Percentiles rank a stretch among this genome's conserved stretches.
Evolutionary conservation across 257 asterid species (phyloP).

Genomic region (Solanum lycopersicoides): DNA sequence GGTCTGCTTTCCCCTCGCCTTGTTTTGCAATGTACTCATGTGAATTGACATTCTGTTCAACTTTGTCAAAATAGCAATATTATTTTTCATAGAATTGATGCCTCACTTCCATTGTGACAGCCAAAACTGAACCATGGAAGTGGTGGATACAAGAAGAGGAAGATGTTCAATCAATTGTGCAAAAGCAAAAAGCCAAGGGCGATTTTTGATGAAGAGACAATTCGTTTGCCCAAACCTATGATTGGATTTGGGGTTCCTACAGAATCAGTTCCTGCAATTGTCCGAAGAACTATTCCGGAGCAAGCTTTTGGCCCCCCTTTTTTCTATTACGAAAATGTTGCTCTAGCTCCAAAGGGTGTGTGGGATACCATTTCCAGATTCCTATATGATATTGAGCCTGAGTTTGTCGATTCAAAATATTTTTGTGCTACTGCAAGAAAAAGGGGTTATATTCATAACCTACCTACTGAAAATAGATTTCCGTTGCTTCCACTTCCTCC

Average conservation of each 20-base stretch:
- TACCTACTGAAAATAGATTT: not conserved
- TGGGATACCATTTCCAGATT: not conserved
- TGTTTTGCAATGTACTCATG: not conserved
- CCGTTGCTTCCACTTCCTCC: not conserved
- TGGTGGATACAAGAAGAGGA: constrained; percentile 21
- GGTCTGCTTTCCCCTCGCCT: constrained; percentile 23
- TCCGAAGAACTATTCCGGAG: not conserved
- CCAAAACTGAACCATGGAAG: constrained; percentile 10
- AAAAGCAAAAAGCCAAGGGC: not conserved
- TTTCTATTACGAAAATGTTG: not conserved
- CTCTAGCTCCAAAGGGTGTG: not conserved
- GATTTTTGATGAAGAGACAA: not conserved
- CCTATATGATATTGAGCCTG: not conserved
- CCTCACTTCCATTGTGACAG: not conserved
- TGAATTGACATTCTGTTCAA: not conserved
- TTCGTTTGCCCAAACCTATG: not conserved
- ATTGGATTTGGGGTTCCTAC: not conserved
- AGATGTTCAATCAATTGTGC: not conserved
- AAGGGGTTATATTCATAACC: not conserved
- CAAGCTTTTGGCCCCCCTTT: not conserved
- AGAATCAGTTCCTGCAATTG: not conserved
- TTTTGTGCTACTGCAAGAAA: not conserved
- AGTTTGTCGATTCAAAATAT: not conserved
- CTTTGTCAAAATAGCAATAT: not conserved
- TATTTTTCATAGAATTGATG: not conserved